Evolutionary conservation across 495 filamentous ascomycete genomes (phyloP), one percentile per base, ranked within the genome.

Genomic region (Talaromyces borbonicus): DNA sequence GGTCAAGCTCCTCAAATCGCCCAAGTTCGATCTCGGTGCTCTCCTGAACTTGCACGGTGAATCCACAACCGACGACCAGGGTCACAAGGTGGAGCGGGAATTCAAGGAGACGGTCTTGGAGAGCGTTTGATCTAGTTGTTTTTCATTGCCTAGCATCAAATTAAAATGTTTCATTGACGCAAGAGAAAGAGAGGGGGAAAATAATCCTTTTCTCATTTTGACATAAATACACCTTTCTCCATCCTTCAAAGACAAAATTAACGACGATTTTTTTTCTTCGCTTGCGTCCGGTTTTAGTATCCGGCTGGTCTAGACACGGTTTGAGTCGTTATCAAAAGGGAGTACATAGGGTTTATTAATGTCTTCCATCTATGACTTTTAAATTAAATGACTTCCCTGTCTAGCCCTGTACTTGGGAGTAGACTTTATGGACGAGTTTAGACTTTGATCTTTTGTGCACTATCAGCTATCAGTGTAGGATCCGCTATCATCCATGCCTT

Each of bases 31-130:
- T 66, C 87, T 98, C 49, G 92, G 92, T 70, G 83, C 87, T 54
- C 79, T 98, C 49, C 83, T 98, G 61, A 80, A 80, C 68, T 78
- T 97, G 50, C 92, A 98, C 77, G 93, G 93, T 63, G 93, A 98
- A 79, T 90, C 90, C 35, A 83, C 81, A 56, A 88, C 87, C 56
- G 93, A 98, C 66, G 92, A 98, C 70, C 78, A 85, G 66, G 92
- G 92, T 55, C 88, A 96, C 71, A 97, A 95, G 85, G 87, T 96
- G 53, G 90, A 95, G 80, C 78, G 87, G 55, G 92, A 98, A 74
- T 98, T 97, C 84, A 94, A 94, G 83, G 92, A 98, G 79, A 77
- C 72, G 58, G 86, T 95, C 63, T 78, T 96, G 58, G 87, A 95
- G 67, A 79, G 71, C 56, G 90, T 98, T 72, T 98, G 84, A 85